Percentiles rank a stretch among this genome's conserved stretches.
Conservation (phyloP, 2,329 filamentous ascomycete species). For the Microdochium paspali region DNA sequence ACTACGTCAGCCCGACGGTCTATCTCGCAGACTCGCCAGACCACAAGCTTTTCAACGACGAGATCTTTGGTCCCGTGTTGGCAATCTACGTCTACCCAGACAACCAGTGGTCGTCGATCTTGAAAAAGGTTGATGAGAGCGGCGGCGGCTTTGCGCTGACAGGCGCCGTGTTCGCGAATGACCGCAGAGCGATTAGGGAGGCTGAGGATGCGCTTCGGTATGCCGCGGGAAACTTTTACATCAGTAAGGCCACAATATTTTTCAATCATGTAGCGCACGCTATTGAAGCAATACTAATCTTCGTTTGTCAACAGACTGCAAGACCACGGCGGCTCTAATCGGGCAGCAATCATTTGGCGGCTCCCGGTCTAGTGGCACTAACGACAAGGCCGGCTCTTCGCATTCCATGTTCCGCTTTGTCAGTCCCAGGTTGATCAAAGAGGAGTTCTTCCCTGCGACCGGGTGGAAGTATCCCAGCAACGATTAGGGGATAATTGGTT, state of each 20-base stretch:
- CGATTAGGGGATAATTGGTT: slow-evolving; percentile 29
- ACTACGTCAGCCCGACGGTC: slow-evolving; percentile 35
- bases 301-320: slow-evolving; percentile 42
- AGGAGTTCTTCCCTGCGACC: slow-evolving; percentile 59
- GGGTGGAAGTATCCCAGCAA: slow-evolving; percentile 65
- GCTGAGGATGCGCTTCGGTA: slow-evolving; percentile 66
- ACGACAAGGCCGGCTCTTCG: slow-evolving; percentile 62
- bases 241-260: too few relatives aligned
- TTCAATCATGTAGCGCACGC: too few relatives aligned
- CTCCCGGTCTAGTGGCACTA: slow-evolving; percentile 58
- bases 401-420: slow-evolving; percentile 58
- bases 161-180: slow-evolving; percentile 64
- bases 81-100: slow-evolving; percentile 38
- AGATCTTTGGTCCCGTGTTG: slow-evolving; percentile 40
- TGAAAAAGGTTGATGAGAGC: slow-evolving; percentile 28
- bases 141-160: slow-evolving; percentile 58
- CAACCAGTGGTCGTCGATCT: slow-evolving; percentile 22
- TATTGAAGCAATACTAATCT: too few relatives aligned
- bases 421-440: slow-evolving; percentile 60
- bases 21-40: slow-evolving; percentile 29
- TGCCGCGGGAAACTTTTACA: slow-evolving; percentile 74
- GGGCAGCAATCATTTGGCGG: slow-evolving; percentile 67
- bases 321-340: slow-evolving; percentile 65
- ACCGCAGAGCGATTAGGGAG: slow-evolving; percentile 53
- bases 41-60: slow-evolving; percentile 33